phyloP scores from a whole-genome alignment of 2,329 filamentous ascomycete genomes.

The Phyllosticta citriasiana region DNA sequence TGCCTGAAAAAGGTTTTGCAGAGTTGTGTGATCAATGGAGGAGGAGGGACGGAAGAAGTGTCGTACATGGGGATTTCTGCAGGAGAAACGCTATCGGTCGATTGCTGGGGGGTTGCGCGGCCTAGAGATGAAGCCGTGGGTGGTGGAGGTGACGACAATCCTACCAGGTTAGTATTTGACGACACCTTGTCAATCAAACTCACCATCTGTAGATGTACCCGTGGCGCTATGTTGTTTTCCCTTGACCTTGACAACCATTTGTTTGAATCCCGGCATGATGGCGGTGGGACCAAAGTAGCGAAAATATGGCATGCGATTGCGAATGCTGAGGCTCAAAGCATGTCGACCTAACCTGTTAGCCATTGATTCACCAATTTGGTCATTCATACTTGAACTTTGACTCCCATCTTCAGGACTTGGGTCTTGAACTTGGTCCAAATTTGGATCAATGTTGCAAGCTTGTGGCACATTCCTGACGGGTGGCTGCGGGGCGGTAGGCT shows the following conservation, averaged over 20 bases:
- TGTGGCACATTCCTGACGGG: not conserved
- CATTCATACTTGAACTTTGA: conserved; percentile 17
- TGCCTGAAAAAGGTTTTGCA: conserved; percentile 74
- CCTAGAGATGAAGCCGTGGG: not conserved
- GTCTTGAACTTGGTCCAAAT: not conserved
- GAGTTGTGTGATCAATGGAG: conserved; percentile 64
- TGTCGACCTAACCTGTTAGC: conserved; percentile 14
- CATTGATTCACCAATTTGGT: conserved; percentile 11
- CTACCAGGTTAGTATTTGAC: conserved; percentile 3
- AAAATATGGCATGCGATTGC: conserved; percentile 73
- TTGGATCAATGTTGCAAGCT: not conserved
- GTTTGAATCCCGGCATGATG: conserved; percentile 84
- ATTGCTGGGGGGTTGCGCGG: conserved; percentile 14
- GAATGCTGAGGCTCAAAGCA: conserved; percentile 35
- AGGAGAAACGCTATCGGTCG: conserved; percentile 33
- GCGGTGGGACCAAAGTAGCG: conserved; percentile 85
- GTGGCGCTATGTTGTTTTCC: conserved; percentile 52
- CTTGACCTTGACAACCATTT: conserved; percentile 74
- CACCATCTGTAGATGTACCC: conserved; percentile 45
- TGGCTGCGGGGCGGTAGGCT: not conserved
- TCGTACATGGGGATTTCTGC: conserved; percentile 61
- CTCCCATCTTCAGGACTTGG: conserved; percentile 24
- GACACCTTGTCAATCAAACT: conserved; percentile 12
- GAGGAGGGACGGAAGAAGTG: conserved; percentile 59
- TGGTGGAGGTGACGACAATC: conserved; percentile 22